Evolutionary conservation across 1,284 basidiomycete species (phyloP).

Genomic region (Trichosporon coremiiforme): DNA sequence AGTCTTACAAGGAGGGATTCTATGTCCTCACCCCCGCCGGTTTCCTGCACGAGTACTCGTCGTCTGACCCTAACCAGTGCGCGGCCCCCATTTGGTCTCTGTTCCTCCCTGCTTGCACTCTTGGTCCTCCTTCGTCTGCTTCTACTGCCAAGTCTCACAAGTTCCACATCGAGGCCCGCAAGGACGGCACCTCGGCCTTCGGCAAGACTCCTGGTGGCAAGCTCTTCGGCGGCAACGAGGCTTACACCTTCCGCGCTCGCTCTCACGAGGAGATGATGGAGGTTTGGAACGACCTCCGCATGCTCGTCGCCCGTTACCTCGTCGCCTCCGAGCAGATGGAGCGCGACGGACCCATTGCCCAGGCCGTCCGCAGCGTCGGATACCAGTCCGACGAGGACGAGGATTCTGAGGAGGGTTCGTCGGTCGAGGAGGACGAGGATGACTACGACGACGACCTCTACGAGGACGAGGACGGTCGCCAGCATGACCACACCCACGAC

Average conservation of each 20-base stretch:
- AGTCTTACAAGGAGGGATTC: slow-evolving; percentile 83
- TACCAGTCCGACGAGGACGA: slow-evolving; percentile 68
- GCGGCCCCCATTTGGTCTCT: slow-evolving; percentile 79
- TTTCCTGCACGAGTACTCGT: slow-evolving; percentile 88
- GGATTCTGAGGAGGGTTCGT: slow-evolving; percentile 69
- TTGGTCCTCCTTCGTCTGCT: slow-evolving; percentile 83
- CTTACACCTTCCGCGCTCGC: slow-evolving; percentile 89
- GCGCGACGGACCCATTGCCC: slow-evolving; percentile 86
- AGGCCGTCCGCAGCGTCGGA: slow-evolving; percentile 85
- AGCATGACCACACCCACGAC: slow-evolving; percentile 58
- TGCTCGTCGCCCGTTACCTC: slow-evolving; percentile 94
- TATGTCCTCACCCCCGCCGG: slow-evolving; percentile 94
- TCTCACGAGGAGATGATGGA: slow-evolving; percentile 98
- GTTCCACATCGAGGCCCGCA: slow-evolving; percentile 94
- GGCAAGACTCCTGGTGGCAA: slow-evolving; percentile 67
- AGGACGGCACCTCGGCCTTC: slow-evolving; percentile 63
- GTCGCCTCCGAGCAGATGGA: slow-evolving; percentile 94
- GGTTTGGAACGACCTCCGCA: slow-evolving; percentile 98
- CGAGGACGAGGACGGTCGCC: slow-evolving; percentile 62
- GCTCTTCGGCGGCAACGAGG: slow-evolving; percentile 60
- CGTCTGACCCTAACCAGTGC: slow-evolving; percentile 71
- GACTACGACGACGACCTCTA: slow-evolving; percentile 58
- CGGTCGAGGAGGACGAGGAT: slow-evolving; percentile 68
- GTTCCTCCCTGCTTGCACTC: slow-evolving; percentile 93
- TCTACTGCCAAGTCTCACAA: slow-evolving; percentile 77